phyloP scores from a whole-genome alignment of 768 basidiomycete species.

The Tulasnella sp. region DNA sequence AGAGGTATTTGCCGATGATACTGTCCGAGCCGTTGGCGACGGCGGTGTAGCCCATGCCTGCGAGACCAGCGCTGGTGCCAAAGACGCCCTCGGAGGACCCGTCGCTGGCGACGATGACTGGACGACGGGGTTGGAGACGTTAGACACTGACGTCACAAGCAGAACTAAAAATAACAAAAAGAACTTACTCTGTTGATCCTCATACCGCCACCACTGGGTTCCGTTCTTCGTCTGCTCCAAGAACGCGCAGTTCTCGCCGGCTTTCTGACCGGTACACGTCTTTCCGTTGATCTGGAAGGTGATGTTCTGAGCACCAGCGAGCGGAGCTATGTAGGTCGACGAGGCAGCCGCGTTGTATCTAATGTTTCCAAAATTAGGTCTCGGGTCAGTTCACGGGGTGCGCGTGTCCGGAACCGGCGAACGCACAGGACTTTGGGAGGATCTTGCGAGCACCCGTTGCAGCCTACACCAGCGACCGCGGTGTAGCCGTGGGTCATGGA shows the following conservation, averaged over 20 bases:
- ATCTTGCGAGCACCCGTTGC: background rate
- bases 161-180: no score
- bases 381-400: no score
- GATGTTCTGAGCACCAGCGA: background rate
- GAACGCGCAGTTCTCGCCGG: slow-evolving; percentile 4
- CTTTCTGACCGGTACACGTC: background rate
- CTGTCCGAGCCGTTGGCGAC: background rate
- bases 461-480: no score
- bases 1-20: slow-evolving; percentile 4
- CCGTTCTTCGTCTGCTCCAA: background rate
- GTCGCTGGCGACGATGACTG: background rate
- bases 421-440: background rate
- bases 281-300: no score
- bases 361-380: no score
- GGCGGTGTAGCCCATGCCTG: slow-evolving; percentile 1
- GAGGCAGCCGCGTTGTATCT: no score
- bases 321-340: no score
- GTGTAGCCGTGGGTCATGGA: no score
- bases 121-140: background rate
- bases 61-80: background rate
- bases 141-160: no score
- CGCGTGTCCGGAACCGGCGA: no score
- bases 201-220: background rate
- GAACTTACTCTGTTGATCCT: background rate
- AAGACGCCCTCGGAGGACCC: background rate